phyloP scores from a whole-genome alignment of 805 yeast genomes.

The Suhomyces kilbournensis region DNA sequence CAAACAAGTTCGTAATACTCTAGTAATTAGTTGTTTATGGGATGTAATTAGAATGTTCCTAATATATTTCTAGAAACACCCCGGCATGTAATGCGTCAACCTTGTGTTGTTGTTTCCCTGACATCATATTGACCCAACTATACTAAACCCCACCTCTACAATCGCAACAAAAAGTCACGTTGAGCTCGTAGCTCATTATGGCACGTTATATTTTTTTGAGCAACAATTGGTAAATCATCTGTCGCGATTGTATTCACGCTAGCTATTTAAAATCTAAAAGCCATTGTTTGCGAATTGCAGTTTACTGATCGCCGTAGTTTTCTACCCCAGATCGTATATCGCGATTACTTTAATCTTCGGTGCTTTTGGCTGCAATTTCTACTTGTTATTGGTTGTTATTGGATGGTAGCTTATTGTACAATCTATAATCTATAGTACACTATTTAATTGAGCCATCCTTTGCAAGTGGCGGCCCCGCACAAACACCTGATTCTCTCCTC shows the following conservation, averaged over 20 bases:
- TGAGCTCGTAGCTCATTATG: background rate
- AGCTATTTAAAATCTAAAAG: background rate
- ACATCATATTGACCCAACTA: background rate
- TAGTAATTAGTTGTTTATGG: too few species aligned
- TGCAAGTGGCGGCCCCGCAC: constrained; percentile 94
- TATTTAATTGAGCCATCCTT: constrained; percentile 75
- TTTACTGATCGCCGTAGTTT: background rate
- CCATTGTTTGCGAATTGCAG: background rate
- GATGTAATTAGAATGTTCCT: background rate
- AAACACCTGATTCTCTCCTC: constrained; percentile 85
- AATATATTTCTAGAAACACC: background rate
- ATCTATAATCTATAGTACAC: constrained; percentile 1
- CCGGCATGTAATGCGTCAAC: background rate
- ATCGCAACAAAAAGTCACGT: background rate
- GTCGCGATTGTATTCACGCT: background rate
- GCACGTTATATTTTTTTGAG: background rate
- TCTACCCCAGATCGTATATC: background rate
- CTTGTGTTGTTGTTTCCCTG: background rate
- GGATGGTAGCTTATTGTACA: background rate
- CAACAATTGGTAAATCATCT: background rate
- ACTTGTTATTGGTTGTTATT: too few species aligned
- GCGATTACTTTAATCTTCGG: background rate
- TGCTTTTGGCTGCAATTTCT: too few species aligned
- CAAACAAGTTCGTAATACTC: background rate
- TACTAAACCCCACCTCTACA: background rate